A percentile compares a stretch with the other conserved stretches of the same genome.
Conservation (phyloP, 2,329 filamentous ascomycete genomes). For the Aureobasidium pullulans region DNA sequence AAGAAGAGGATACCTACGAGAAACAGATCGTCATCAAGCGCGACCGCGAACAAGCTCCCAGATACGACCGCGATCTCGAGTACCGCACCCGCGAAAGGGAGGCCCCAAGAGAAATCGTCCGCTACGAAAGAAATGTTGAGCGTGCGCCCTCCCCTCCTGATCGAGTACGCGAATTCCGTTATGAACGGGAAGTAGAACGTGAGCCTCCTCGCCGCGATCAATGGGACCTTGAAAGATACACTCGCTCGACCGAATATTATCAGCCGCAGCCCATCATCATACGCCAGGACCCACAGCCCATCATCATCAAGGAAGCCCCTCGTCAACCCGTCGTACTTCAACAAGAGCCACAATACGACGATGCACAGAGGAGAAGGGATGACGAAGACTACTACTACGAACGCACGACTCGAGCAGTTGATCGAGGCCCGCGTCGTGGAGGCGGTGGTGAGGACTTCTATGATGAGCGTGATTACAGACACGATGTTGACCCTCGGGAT, state of each 20-base stretch:
- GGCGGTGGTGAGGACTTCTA: conserved; percentile 22
- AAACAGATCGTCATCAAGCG: conserved; percentile 43
- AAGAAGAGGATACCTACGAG: conserved; percentile 24
- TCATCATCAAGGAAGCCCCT: conserved; percentile 50
- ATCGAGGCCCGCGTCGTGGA: conserved; percentile 36
- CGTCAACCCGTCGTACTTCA: conserved; percentile 42
- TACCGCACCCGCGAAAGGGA: conserved; percentile 34
- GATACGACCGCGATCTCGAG: conserved; percentile 23
- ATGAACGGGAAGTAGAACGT: conserved; percentile 30
- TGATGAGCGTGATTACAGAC: conserved; percentile 34
- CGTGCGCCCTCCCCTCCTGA: conserved; percentile 16
- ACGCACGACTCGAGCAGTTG: conserved; percentile 47
- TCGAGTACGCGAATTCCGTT: conserved; percentile 29
- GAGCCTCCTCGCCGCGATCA: conserved; percentile 33
- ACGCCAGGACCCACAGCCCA: conserved; percentile 43
- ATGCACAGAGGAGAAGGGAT: conserved; percentile 34
- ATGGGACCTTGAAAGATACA: conserved; percentile 44
- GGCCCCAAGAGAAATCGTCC: conserved; percentile 23
- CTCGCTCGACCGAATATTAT: conserved; percentile 47
- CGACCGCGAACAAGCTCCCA: conserved; percentile 19
- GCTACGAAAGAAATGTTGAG: conserved; percentile 23
- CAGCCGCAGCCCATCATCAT: conserved; percentile 46
- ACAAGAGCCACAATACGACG: conserved; percentile 53
- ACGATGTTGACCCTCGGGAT: conserved; percentile 44
- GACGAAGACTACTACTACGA: conserved; percentile 59